A percentile compares a stretch with the other conserved stretches of the same genome.
phyloP scores from a whole-genome alignment of 805 yeast species.

The Torulaspora franciscae region DNA sequence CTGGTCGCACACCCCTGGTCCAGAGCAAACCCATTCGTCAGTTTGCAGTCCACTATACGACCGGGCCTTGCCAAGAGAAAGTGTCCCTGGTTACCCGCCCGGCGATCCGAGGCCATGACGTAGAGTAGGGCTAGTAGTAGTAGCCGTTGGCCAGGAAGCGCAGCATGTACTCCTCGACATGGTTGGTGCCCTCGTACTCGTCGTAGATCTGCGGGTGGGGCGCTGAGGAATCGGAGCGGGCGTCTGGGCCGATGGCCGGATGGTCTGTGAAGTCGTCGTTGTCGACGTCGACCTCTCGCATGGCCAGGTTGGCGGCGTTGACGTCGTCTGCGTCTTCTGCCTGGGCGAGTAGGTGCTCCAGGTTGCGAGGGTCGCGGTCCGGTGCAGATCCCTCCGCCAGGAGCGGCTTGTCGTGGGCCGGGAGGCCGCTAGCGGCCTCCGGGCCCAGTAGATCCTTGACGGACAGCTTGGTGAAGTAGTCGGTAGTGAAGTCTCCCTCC shows the following conservation, averaged over 20 bases:
- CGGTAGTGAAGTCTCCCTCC: slow-evolving; percentile 97
- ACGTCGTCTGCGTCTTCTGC: slow-evolving; percentile 95
- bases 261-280: slow-evolving; percentile 74
- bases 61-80: no score
- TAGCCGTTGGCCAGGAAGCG: slow-evolving; percentile 80
- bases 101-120: neutral
- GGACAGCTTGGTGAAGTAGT: slow-evolving; percentile 83
- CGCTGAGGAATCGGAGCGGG: slow-evolving; percentile 4
- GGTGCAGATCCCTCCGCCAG: slow-evolving; percentile 32
- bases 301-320: slow-evolving; percentile 82
- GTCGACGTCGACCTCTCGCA: slow-evolving; percentile 80
- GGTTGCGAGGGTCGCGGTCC: slow-evolving; percentile 37
- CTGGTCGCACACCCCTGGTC: no score
- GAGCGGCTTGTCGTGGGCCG: slow-evolving; percentile 39
- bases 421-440: slow-evolving; percentile 30
- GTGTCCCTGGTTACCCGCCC: neutral
- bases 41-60: no score
- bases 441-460: slow-evolving; percentile 78
- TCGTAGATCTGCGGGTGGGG: slow-evolving; percentile 27
- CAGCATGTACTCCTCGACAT: slow-evolving; percentile 95
- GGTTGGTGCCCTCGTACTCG: slow-evolving; percentile 57
- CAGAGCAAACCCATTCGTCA: slow-evolving; percentile 1
- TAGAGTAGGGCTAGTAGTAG: slow-evolving; percentile 37
- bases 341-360: slow-evolving; percentile 68
- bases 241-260: slow-evolving; percentile 1